Evolutionary conservation across 164 flowering plant species (phyloP).

Genomic region (Saururus chinensis): DNA sequence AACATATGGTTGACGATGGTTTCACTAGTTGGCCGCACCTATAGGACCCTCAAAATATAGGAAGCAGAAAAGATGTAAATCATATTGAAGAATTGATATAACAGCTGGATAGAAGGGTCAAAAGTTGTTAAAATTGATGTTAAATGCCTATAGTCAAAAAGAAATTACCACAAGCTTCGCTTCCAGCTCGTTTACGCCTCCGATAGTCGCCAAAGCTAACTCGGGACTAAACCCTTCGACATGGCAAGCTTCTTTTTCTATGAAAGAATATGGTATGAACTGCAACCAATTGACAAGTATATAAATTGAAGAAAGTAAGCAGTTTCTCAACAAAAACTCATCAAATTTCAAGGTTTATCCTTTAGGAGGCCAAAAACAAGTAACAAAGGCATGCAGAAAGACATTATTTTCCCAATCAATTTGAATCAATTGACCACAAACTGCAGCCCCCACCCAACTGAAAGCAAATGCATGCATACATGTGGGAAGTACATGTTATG

Average conservation of each 20-base stretch:
- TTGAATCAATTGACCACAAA: too few species aligned
- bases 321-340: too few species aligned
- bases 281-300: conserved; percentile 21
- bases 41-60: conserved; percentile 72
- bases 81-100: neutral
- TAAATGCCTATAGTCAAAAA: neutral
- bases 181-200: conserved; percentile 96
- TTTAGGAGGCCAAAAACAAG: too few species aligned
- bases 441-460: too few species aligned
- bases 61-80: conserved; percentile 18
- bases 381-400: too few species aligned
- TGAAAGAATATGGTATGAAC: conserved; percentile 96
- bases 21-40: conserved; percentile 99
- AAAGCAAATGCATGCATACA: too few species aligned
- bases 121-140: neutral
- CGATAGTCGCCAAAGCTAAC: conserved; percentile 89
- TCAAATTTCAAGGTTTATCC: too few species aligned
- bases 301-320: neutral
- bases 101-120: neutral
- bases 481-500: too few species aligned
- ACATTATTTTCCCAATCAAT: too few species aligned
- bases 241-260: conserved; percentile 99
- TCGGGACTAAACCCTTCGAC: conserved; percentile 99
- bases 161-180: conserved; percentile 92
- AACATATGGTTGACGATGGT: conserved; percentile 99